phyloP scores from a whole-genome alignment of 2,329 filamentous ascomycete species.

The Fusarium sp. region DNA sequence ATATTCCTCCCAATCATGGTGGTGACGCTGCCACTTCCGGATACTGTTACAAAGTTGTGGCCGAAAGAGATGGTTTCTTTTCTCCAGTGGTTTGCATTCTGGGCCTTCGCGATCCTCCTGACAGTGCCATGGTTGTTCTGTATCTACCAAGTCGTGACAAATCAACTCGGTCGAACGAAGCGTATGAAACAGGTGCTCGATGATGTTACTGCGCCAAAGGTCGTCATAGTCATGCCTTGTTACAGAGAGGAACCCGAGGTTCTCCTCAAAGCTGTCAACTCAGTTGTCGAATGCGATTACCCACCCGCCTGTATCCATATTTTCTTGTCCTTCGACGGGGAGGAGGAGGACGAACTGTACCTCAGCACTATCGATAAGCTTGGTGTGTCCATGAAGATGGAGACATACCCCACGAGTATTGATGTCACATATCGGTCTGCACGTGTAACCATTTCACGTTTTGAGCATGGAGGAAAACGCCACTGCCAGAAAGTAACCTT shows the following conservation, averaged over 20 bases:
- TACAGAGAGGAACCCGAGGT: slow-evolving; percentile 91
- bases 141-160: slow-evolving; percentile 89
- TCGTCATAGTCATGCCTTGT: slow-evolving; percentile 96
- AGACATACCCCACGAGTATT: slow-evolving; percentile 87
- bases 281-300: slow-evolving; percentile 93
- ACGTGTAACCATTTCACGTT: slow-evolving; percentile 89
- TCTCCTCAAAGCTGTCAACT: slow-evolving; percentile 86
- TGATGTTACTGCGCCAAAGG: slow-evolving; percentile 87
- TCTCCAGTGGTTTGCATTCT: slow-evolving; percentile 96
- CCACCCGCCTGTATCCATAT: slow-evolving; percentile 92
- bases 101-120: slow-evolving; percentile 86
- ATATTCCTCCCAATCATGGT: slow-evolving; percentile 96
- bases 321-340: slow-evolving; percentile 94
- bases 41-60: slow-evolving; percentile 76
- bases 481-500: slow-evolving; percentile 95
- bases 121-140: slow-evolving; percentile 93
- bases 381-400: slow-evolving; percentile 80
- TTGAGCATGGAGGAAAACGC: slow-evolving; percentile 92
- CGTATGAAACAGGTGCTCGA: slow-evolving; percentile 86
- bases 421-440: slow-evolving; percentile 86
- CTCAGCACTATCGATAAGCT: slow-evolving; percentile 86
- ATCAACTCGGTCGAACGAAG: slow-evolving; percentile 83
- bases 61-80: slow-evolving; percentile 73
- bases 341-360: slow-evolving; percentile 88
- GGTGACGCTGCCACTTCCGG: slow-evolving; percentile 86